Conservation (phyloP, 345 rosid species). For the Salix dunnii region DNA sequence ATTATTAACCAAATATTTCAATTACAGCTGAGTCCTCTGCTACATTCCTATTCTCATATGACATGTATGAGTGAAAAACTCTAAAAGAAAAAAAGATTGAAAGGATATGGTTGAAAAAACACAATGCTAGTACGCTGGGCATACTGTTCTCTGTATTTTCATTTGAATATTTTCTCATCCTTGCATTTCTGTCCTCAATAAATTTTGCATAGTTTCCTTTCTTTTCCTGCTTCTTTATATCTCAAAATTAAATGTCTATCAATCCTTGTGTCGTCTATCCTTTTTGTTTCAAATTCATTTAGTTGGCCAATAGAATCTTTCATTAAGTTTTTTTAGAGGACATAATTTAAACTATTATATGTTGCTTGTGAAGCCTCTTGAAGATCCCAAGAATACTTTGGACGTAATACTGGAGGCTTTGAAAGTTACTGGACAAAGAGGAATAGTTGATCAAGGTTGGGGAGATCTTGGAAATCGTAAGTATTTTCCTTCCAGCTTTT, state of each 20-base stretch:
- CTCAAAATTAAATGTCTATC: not conserved
- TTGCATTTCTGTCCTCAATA: not conserved
- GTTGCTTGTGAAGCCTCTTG: slow-evolving; percentile 71
- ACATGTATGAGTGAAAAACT: not conserved
- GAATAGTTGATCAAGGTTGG: slow-evolving; percentile 94
- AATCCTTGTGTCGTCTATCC: not conserved
- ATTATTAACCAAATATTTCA: not conserved
- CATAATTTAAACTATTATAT: slow-evolving; percentile 9
- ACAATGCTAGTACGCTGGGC: not conserved
- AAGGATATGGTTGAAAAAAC: not conserved
- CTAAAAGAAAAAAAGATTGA: not conserved
- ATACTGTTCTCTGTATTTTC: not conserved
- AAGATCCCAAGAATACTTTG: slow-evolving; percentile 72
- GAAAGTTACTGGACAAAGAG: slow-evolving; percentile 81
- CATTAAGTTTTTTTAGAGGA: not conserved
- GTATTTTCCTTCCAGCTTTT: slow-evolving; percentile 26
- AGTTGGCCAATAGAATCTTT: not conserved
- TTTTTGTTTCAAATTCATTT: not conserved
- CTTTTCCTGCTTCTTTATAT: not conserved
- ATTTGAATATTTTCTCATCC: not conserved
- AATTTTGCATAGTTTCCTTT: not conserved
- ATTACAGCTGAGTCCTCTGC: not conserved
- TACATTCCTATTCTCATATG: not conserved
- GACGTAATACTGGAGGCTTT: slow-evolving; percentile 79
- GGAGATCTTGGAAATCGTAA: slow-evolving; percentile 84